phyloP scores from a whole-genome alignment of 1,284 basidiomycete species.

The Cutaneotrichosporon sp. region DNA sequence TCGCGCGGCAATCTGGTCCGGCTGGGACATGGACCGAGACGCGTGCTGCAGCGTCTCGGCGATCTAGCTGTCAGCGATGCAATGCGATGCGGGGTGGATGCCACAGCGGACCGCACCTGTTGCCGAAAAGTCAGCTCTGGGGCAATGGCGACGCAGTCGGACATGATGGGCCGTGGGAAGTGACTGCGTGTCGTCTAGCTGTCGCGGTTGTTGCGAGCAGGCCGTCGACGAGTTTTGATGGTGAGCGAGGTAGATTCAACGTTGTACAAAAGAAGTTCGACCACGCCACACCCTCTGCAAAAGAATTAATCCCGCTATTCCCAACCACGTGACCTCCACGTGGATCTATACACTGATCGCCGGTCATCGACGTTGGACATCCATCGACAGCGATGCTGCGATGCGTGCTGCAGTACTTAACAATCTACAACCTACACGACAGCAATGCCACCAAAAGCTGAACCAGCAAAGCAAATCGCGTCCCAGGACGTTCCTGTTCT shows the following conservation, averaged over 20 bases:
- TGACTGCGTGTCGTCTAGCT: conserved; percentile 8
- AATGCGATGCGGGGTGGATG: too few relatives aligned
- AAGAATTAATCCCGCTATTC: background rate
- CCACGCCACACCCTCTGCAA: background rate
- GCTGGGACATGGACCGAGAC: conserved; percentile 57
- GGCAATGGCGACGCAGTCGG: conserved; percentile 78
- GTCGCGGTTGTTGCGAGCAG: conserved; percentile 1
- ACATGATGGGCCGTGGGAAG: conserved; percentile 34
- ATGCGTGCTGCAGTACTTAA: too few relatives aligned
- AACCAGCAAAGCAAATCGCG: conserved; percentile 23
- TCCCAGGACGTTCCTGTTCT: conserved; percentile 39
- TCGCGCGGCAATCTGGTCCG: conserved; percentile 60
- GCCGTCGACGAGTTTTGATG: conserved; percentile 1
- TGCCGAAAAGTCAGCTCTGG: conserved; percentile 83
- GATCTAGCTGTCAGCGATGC: conserved; percentile 7
- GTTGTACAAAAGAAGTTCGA: conserved; percentile 2
- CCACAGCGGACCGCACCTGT: conserved; percentile 56
- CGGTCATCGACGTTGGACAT: too few relatives aligned
- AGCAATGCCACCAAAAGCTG: conserved; percentile 43
- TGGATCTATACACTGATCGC: background rate
- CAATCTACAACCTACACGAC: background rate
- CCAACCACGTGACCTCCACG: background rate
- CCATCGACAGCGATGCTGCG: too few relatives aligned
- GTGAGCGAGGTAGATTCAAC: background rate
- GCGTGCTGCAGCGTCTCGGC: conserved; percentile 56